These are phyloP conservation scores for Dendrothele bispora DNA, from an alignment of 768 basidiomycete genomes.

Conservation along the genomic window DNA sequence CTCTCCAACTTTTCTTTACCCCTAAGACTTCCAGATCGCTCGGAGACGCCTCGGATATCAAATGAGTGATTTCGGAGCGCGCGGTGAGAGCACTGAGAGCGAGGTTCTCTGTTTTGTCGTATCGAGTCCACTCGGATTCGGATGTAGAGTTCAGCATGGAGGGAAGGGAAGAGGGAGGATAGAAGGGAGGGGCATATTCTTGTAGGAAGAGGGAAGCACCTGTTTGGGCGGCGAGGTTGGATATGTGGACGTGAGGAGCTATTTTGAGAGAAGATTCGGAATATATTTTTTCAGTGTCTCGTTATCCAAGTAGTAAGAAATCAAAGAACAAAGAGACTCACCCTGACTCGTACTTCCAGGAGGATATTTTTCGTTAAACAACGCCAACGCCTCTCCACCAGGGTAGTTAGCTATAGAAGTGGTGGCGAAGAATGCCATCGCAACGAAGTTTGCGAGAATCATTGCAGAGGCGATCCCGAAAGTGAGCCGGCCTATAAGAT, in stretches of 20 bases:
- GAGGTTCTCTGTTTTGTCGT: constrained; percentile 81
- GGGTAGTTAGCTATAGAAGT: constrained; percentile 84
- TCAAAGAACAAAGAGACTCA: constrained; percentile 21
- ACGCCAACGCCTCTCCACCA: constrained; percentile 71
- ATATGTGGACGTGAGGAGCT: constrained; percentile 72
- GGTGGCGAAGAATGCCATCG: constrained; percentile 51
- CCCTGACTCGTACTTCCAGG: constrained; percentile 15
- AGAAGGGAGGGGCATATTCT: constrained; percentile 58
- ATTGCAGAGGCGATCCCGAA: constrained; percentile 46
- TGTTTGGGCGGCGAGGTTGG: constrained; percentile 84
- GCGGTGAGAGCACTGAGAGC: constrained; percentile 38
- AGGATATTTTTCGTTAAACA: constrained; percentile 56
- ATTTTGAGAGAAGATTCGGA: too few species aligned
- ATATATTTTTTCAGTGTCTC: too few species aligned
- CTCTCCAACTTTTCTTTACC: constrained; percentile 36
- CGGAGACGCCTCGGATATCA: constrained; percentile 53
- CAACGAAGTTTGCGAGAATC: constrained; percentile 51
- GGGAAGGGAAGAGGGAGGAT: constrained; percentile 16
- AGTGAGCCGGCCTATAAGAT: constrained; percentile 42
- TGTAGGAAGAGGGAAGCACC: constrained; percentile 90
- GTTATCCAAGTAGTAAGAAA: not conserved
- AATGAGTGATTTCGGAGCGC: constrained; percentile 51
- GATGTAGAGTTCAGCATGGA: constrained; percentile 12
- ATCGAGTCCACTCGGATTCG: constrained; percentile 36
- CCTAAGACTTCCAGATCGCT: constrained; percentile 15